phyloP scores from a whole-genome alignment of 2,329 filamentous ascomycete species.

The Paradendryphiella salina region DNA sequence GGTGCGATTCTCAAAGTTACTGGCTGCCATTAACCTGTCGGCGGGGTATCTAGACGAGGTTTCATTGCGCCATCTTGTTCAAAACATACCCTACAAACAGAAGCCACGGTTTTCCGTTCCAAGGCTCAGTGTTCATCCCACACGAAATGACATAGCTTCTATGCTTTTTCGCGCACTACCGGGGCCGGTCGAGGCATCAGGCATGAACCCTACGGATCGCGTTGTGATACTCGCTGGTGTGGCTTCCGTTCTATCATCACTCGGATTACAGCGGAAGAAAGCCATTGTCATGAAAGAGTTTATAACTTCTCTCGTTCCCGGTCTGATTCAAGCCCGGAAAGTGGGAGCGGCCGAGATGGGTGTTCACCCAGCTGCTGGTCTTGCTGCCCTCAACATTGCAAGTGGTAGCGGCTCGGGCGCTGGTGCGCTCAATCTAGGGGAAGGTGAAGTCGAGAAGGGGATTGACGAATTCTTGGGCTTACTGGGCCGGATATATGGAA shows the following conservation, averaged over 20 bases:
- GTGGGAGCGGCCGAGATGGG: slow-evolving; percentile 94
- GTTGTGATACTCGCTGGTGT: slow-evolving; percentile 83
- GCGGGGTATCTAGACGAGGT: slow-evolving; percentile 64
- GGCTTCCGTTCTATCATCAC: slow-evolving; percentile 75
- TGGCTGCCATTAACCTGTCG: slow-evolving; percentile 67
- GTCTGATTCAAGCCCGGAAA: slow-evolving; percentile 86
- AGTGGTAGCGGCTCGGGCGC: slow-evolving; percentile 68
- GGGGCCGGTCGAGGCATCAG: slow-evolving; percentile 57
- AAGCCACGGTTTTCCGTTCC: slow-evolving; percentile 41
- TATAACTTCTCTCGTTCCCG: slow-evolving; percentile 78
- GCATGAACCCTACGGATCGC: slow-evolving; percentile 73
- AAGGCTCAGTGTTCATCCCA: slow-evolving; percentile 41
- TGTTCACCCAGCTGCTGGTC: slow-evolving; percentile 87
- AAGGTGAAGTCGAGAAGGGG: slow-evolving; percentile 46
- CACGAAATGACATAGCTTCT: slow-evolving; percentile 44
- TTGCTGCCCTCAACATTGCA: slow-evolving; percentile 67
- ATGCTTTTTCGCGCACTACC: slow-evolving; percentile 54
- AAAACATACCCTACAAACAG: slow-evolving; percentile 53
- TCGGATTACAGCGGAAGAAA: slow-evolving; percentile 86
- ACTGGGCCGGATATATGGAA: slow-evolving; percentile 50
- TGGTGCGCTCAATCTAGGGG: slow-evolving; percentile 65
- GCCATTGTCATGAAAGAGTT: slow-evolving; percentile 87
- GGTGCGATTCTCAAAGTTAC: slow-evolving; percentile 71
- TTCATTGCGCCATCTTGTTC: slow-evolving; percentile 55
- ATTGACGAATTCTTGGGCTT: slow-evolving; percentile 49